A percentile compares a stretch with the other conserved stretches of the same genome.
phyloP scores from a whole-genome alignment of 768 basidiomycete genomes.

The Lentinus tigrinus region DNA sequence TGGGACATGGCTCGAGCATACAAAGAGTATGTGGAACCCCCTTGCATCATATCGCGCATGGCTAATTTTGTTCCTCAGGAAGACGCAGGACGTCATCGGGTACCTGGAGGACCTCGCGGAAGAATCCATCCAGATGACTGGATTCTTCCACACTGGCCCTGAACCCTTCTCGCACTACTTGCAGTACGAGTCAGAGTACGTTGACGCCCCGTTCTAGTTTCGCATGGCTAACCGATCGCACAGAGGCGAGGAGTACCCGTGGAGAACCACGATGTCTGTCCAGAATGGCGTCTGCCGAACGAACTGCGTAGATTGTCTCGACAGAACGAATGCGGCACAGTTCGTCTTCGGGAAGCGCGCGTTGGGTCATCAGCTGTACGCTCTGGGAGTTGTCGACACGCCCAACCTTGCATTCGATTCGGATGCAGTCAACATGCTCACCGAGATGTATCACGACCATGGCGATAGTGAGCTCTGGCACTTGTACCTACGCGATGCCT shows the following conservation, averaged over 20 bases:
- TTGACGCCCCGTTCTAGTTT: not conserved
- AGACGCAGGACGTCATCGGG: conserved; percentile 93
- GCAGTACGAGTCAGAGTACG: conserved; percentile 42
- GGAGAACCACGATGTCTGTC: conserved; percentile 69
- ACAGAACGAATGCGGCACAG: conserved; percentile 94
- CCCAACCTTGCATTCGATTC: conserved; percentile 90
- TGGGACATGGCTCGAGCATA: conserved; percentile 98
- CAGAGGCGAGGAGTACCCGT: conserved; percentile 34
- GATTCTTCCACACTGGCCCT: conserved; percentile 93
- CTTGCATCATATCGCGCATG: not conserved
- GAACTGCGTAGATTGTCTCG: conserved; percentile 97
- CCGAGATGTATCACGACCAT: conserved; percentile 98
- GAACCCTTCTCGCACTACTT: conserved; percentile 78
- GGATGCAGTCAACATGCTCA: conserved; percentile 94
- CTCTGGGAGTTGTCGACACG: conserved; percentile 82
- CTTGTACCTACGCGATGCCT: not conserved
- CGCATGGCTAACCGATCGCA: not conserved
- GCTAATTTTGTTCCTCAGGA: conserved; percentile 44
- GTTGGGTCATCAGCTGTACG: conserved; percentile 92
- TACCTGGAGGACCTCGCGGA: conserved; percentile 94
- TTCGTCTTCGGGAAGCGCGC: conserved; percentile 96
- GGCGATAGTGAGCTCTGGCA: conserved; percentile 72
- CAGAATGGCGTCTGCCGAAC: conserved; percentile 92
- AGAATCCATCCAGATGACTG: conserved; percentile 85
- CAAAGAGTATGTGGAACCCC: conserved; percentile 67